Percentiles rank a stretch among this genome's conserved stretches.
Evolutionary conservation across 2,329 filamentous ascomycete genomes (phyloP).

Genomic region (Fonsecaea monophora): DNA sequence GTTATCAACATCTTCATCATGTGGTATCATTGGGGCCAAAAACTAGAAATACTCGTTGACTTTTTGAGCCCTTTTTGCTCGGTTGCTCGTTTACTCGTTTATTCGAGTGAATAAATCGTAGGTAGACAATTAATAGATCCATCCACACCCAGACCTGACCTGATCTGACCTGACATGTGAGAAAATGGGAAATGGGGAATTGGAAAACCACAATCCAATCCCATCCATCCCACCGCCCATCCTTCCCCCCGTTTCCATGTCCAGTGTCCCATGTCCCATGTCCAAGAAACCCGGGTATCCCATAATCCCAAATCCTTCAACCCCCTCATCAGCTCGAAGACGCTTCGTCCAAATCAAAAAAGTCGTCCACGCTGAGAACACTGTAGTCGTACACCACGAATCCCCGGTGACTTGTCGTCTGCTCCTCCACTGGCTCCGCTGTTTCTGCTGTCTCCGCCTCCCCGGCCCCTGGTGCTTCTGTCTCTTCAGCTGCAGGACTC

Average conservation of each 20-base stretch:
- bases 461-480: neutral
- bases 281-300: neutral
- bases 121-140: no score
- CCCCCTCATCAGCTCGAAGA: slow-evolving; percentile 5
- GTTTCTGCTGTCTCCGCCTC: no score
- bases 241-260: no score
- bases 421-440: slow-evolving; percentile 7
- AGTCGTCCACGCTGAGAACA: slow-evolving; percentile 31
- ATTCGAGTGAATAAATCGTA: no score
- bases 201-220: neutral
- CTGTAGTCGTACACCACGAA: slow-evolving; percentile 29
- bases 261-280: neutral
- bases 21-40: neutral
- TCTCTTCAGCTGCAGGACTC: slow-evolving; percentile 23
- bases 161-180: no score
- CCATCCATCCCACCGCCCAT: neutral
- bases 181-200: neutral
- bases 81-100: no score
- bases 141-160: no score
- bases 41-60: neutral
- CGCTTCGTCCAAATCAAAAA: slow-evolving; percentile 34
- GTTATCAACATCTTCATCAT: neutral
- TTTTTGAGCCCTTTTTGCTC: neutral
- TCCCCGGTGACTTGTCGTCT: slow-evolving; percentile 13
- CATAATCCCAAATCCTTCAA: neutral